Evolutionary conservation across 495 filamentous ascomycete genomes (phyloP), one percentile per base, ranked within the genome.

Genomic region (Lasiosphaeria miniovina): DNA sequence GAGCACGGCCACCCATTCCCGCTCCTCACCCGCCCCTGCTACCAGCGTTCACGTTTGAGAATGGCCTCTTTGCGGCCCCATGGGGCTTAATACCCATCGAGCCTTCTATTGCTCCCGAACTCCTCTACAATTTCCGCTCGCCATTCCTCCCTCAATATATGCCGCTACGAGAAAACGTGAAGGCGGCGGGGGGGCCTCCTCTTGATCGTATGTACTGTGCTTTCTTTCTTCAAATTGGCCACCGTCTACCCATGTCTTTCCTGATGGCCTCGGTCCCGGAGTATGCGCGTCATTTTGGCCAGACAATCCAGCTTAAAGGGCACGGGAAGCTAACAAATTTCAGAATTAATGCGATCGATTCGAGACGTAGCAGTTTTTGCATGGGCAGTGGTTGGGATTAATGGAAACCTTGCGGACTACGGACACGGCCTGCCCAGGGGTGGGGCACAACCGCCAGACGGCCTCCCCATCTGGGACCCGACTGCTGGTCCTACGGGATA

Each of bases 281-380:
- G 43, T 5, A 14, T 14, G 12, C 35, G 10, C 11, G 15, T 17
- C 15, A 17, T 2, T 24, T 0, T 24, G 24, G 2, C 24, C 24
- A 24, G 1, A 24, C 24, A 24, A 24, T 0, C 24, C 24, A 24
- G 24, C 0, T 24, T 24, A 24, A 24, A 24, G 24, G 45, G 41
- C 24, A 35, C 31, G 6, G 10, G 35, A 31, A 11, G 49, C 58
- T 61, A 32, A 46, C 43, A 2, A 5, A 1, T 46, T 46, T 46
- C 15, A 46, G 43, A 85, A 55, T 85, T 95, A 62, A 90, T 93
- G 88, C 80, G 83, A 48, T 86, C 86, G 6, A 95, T 94, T 58
- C 86, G 89, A 36, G 90, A 95, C 49, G 87, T 91, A 35, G 90
- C 89, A 15, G 87, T 91, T 35, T 93, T 93, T 66, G 89, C 90